Evolutionary conservation across 2,329 filamentous ascomycete genomes (phyloP).

Genomic region (Fusarium setosum): DNA sequence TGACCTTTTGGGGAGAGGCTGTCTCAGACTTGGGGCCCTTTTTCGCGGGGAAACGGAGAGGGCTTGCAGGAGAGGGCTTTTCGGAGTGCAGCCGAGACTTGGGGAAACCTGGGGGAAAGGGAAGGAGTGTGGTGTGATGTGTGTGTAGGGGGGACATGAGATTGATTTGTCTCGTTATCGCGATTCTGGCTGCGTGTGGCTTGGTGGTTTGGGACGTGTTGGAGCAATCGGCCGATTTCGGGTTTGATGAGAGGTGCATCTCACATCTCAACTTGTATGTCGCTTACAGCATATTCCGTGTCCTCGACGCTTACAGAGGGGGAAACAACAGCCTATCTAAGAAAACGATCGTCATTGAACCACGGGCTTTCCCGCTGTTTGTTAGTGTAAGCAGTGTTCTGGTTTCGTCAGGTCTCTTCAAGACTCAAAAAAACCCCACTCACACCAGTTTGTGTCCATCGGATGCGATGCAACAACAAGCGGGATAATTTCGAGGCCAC

Average conservation of each 20-base stretch:
- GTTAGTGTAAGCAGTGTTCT: not conserved
- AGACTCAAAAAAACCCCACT: constrained; percentile 23
- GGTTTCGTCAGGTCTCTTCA: constrained; percentile 7
- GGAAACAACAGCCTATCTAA: not conserved
- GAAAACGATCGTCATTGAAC: not conserved
- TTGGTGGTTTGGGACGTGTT: no score
- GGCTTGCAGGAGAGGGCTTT: constrained; percentile 4
- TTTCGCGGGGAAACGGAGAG: constrained; percentile 29
- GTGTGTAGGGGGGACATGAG: not conserved
- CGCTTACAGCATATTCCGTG: not conserved
- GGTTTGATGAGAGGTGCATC: not conserved
- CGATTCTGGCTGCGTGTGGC: no score
- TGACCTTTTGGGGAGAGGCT: not conserved
- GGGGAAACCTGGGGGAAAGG: constrained; percentile 15
- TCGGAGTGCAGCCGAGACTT: constrained; percentile 24
- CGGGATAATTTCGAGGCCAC: constrained; percentile 8
- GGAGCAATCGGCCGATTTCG: constrained; percentile 17
- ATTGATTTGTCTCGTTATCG: not conserved
- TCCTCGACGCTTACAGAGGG: no score
- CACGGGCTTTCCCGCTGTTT: not conserved
- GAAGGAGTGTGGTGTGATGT: not conserved
- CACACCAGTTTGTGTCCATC: constrained; percentile 30
- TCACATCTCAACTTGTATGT: no score
- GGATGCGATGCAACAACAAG: constrained; percentile 11
- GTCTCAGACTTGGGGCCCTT: not conserved